phyloP scores from a whole-genome alignment of 2,329 filamentous ascomycete genomes.

The Coccinonectria pachysandricola region DNA sequence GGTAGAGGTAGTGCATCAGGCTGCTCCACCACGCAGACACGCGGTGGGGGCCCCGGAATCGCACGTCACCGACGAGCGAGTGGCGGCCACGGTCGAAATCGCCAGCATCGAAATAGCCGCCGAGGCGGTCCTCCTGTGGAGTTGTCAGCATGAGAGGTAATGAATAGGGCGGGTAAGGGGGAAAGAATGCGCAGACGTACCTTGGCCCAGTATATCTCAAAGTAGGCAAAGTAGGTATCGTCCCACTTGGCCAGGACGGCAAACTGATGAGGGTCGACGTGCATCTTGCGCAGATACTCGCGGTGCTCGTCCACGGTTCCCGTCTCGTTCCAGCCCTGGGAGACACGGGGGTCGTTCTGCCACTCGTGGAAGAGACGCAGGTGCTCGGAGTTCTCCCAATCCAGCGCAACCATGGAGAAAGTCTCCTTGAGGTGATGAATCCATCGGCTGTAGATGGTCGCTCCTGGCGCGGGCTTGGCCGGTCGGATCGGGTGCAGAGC shows the following conservation, averaged over 20 bases:
- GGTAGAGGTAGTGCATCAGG: slow-evolving; percentile 52
- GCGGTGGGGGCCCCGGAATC: slow-evolving; percentile 49
- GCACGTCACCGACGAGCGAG: slow-evolving; percentile 47
- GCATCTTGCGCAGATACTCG: slow-evolving; percentile 57
- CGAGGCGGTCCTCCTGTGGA: slow-evolving; percentile 42
- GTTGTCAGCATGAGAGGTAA: slow-evolving; percentile 1
- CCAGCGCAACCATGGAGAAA: slow-evolving; percentile 67
- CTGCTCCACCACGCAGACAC: slow-evolving; percentile 53
- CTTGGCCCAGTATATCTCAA: slow-evolving; percentile 70
- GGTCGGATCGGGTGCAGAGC: slow-evolving; percentile 61
- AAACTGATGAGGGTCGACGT: slow-evolving; percentile 62
- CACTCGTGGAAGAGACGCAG: slow-evolving; percentile 63
- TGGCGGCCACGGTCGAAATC: slow-evolving; percentile 50
- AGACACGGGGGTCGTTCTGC: slow-evolving; percentile 77
- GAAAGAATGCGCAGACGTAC: slow-evolving; percentile 19
- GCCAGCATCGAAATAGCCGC: slow-evolving; percentile 43
- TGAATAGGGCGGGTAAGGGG: not conserved
- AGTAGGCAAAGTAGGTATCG: slow-evolving; percentile 63
- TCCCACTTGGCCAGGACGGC: slow-evolving; percentile 63
- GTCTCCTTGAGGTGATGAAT: slow-evolving; percentile 66
- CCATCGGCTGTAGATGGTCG: slow-evolving; percentile 67
- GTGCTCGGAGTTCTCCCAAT: slow-evolving; percentile 54
- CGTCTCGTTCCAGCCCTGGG: slow-evolving; percentile 70
- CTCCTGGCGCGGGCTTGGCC: slow-evolving; percentile 59
- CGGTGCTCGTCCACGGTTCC: slow-evolving; percentile 66